A percentile compares a stretch with the other conserved stretches of the same genome.
These are phyloP conservation scores for Cyberlindnera americana DNA, from an alignment of 805 yeast species.

Conservation along the genomic window DNA sequence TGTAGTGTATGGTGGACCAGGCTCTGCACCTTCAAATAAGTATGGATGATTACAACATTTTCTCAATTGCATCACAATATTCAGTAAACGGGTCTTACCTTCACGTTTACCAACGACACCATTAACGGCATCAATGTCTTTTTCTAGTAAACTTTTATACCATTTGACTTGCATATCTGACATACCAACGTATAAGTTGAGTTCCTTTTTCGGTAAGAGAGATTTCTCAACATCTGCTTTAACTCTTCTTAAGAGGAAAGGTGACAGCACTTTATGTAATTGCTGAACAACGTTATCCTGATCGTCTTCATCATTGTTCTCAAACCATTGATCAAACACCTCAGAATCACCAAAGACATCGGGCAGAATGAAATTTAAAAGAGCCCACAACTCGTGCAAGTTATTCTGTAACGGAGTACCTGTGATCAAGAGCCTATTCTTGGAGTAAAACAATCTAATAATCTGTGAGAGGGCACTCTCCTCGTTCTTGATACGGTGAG, in stretches of 20 bases:
- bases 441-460: slow-evolving; percentile 81
- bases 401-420: slow-evolving; percentile 97
- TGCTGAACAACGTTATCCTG: slow-evolving; percentile 87
- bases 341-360: slow-evolving; percentile 93
- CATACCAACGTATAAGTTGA: slow-evolving; percentile 90
- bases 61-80: slow-evolving; percentile 94
- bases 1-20: slow-evolving; percentile 96
- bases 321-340: slow-evolving; percentile 92
- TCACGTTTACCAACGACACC: slow-evolving; percentile 95
- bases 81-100: slow-evolving; percentile 83
- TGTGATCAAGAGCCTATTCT: slow-evolving; percentile 80
- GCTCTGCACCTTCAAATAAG: slow-evolving; percentile 97
- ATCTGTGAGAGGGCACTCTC: slow-evolving; percentile 90
- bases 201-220: slow-evolving; percentile 83
- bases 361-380: slow-evolving; percentile 83
- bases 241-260: slow-evolving; percentile 84
- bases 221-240: slow-evolving; percentile 93
- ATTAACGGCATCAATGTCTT: slow-evolving; percentile 93
- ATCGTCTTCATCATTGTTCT: slow-evolving; percentile 48
- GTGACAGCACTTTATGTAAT: slow-evolving; percentile 81
- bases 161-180: slow-evolving; percentile 91
- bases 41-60: slow-evolving; percentile 98
- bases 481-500: slow-evolving; percentile 95
- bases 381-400: slow-evolving; percentile 94
- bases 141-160: slow-evolving; percentile 85